Conservation (phyloP, 2,329 filamentous ascomycete species). For the Xylaria digitata region DNA sequence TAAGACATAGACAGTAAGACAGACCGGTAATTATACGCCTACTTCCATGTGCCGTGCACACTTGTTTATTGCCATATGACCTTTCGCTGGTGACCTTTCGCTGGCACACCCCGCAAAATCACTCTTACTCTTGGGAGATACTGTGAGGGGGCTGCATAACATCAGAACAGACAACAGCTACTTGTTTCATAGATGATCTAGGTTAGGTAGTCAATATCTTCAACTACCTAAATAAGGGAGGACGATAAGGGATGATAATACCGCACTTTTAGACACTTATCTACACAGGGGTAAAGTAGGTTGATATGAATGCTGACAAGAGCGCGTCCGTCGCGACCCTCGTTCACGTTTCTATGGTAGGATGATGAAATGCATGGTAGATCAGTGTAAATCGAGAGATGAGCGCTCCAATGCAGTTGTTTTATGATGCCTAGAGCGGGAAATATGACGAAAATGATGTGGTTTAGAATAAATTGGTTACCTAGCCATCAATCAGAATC, state of each 20-base stretch:
- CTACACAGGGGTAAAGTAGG: too few species aligned
- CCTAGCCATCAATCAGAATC: constrained; percentile 30
- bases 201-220: too few species aligned
- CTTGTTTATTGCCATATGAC: constrained; percentile 1
- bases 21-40: constrained; percentile 11
- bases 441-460: constrained; percentile 34
- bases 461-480: constrained; percentile 28
- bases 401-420: constrained; percentile 20
- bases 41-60: constrained; percentile 1
- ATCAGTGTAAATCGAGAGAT: constrained; percentile 32
- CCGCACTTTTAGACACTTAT: neutral
- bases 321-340: neutral
- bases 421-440: constrained; percentile 25
- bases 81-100: neutral
- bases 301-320: neutral
- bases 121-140: neutral
- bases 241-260: neutral
- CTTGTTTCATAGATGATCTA: too few species aligned
- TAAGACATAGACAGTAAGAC: constrained; percentile 1
- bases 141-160: neutral
- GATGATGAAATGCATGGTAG: constrained; percentile 7
- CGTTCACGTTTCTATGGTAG: neutral
- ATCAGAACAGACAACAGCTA: neutral
- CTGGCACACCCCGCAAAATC: constrained; percentile 10
- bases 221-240: neutral